Percentiles rank a stretch among this genome's conserved stretches.
Evolutionary conservation across 805 yeast species (phyloP).

Genomic region (Nematodospora valgi): DNA sequence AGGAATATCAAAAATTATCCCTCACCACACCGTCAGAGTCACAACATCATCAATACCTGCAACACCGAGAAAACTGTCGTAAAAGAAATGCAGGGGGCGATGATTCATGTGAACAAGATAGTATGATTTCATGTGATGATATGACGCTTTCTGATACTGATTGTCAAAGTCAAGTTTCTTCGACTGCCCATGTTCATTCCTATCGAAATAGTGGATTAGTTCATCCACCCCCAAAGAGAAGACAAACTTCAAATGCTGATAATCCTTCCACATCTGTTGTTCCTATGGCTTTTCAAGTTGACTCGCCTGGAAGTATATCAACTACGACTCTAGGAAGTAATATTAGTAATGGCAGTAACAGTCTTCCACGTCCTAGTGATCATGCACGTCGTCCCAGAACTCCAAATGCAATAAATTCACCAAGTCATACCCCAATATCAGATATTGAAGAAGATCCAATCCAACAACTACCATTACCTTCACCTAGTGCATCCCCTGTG

Average conservation of each 20-base stretch:
- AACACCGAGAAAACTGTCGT: constrained; percentile 20
- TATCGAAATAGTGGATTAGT: constrained; percentile 10
- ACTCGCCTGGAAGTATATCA: constrained; percentile 9
- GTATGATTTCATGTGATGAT: constrained; percentile 24
- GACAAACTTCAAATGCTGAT: constrained; percentile 19
- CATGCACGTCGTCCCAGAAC: constrained; percentile 21
- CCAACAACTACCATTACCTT: constrained; percentile 60
- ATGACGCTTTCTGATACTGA: constrained; percentile 35
- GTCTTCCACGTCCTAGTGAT: no score
- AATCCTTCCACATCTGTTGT: constrained; percentile 1
- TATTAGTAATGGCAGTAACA: no score
- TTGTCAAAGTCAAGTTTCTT: constrained; percentile 18
- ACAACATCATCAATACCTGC: constrained; percentile 9
- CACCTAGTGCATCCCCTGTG: constrained; percentile 63
- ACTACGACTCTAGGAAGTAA: no score
- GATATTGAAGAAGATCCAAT: constrained; percentile 33
- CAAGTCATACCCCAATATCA: constrained; percentile 33
- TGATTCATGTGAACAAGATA: constrained; percentile 11
- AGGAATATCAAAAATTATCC: constrained; percentile 24
- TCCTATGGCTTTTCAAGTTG: constrained; percentile 6
- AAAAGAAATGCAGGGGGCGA: constrained; percentile 17
- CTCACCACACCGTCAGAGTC: constrained; percentile 10
- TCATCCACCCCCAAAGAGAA: constrained; percentile 41
- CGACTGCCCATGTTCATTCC: neutral
- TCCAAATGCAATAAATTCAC: constrained; percentile 26